Evolutionary conservation across 805 yeast species (phyloP).

Genomic region (Barnettozyma pratensis): DNA sequence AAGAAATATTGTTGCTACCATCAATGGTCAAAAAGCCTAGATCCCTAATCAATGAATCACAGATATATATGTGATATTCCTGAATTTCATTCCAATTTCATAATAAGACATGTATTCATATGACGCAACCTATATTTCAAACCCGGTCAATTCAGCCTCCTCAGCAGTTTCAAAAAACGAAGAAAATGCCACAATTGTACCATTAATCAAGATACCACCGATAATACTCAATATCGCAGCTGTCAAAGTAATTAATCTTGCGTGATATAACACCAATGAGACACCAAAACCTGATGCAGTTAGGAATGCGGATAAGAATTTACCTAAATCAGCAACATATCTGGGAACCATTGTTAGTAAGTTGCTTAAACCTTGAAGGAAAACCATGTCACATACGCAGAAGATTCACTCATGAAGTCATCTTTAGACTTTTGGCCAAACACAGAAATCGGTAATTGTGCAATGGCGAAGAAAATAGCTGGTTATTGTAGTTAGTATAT

Average conservation of each 20-base stretch:
- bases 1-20: slow-evolving; percentile 65
- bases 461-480: slow-evolving; percentile 44
- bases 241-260: slow-evolving; percentile 48
- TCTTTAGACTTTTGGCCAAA: slow-evolving; percentile 42
- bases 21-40: slow-evolving; percentile 47
- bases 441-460: slow-evolving; percentile 54
- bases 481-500: slow-evolving; percentile 13
- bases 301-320: slow-evolving; percentile 61
- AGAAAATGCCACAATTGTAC: slow-evolving; percentile 67
- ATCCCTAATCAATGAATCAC: no score
- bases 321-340: slow-evolving; percentile 60
- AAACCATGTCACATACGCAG: slow-evolving; percentile 26
- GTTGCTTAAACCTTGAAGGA: no score
- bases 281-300: slow-evolving; percentile 54
- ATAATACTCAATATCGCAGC: slow-evolving; percentile 58
- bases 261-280: slow-evolving; percentile 62
- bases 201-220: slow-evolving; percentile 69
- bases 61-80: no score
- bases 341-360: slow-evolving; percentile 19
- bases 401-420: slow-evolving; percentile 48
- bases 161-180: slow-evolving; percentile 53
- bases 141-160: slow-evolving; percentile 28
- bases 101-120: no score
- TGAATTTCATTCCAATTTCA: no score
- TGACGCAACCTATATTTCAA: slow-evolving; percentile 12